These are phyloP conservation scores for Datura wrightii DNA, from an alignment of 257 asterid species.

Conservation along the genomic window DNA sequence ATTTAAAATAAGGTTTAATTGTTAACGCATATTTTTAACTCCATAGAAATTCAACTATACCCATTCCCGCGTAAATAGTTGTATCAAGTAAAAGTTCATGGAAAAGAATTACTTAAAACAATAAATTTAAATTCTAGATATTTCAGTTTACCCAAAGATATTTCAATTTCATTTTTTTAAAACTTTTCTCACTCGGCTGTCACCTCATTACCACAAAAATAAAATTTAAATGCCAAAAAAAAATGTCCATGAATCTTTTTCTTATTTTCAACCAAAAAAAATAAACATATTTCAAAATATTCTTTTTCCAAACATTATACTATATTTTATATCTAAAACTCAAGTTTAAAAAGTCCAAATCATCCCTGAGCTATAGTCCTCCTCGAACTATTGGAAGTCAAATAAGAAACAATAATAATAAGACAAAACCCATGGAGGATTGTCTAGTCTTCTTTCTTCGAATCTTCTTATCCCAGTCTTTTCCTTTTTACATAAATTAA, in stretches of 20 bases:
- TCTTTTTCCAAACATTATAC: too few relatives aligned
- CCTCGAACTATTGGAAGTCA: conserved; percentile 2
- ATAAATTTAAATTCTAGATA: neutral
- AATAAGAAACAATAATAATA: neutral
- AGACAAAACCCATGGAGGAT: neutral
- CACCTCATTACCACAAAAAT: too few relatives aligned
- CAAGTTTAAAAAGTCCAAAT: neutral
- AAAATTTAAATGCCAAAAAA: too few relatives aligned
- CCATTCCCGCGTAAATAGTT: too few relatives aligned
- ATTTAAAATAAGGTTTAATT: too few relatives aligned
- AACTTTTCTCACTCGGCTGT: too few relatives aligned
- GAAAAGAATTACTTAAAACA: neutral
- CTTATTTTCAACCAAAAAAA: too few relatives aligned
- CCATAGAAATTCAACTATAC: too few relatives aligned
- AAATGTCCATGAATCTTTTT: too few relatives aligned
- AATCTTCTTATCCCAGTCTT: neutral
- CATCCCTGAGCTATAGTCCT: neutral
- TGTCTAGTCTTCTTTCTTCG: neutral
- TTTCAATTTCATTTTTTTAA: neutral
- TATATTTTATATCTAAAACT: neutral
- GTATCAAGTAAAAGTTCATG: neutral
- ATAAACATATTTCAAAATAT: too few relatives aligned
- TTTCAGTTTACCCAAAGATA: neutral
- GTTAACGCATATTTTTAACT: too few relatives aligned
- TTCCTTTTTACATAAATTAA: neutral